Base-by-base conservation (phyloP, 495 filamentous ascomycete species). In the Bryoglossum gracile region DNA sequence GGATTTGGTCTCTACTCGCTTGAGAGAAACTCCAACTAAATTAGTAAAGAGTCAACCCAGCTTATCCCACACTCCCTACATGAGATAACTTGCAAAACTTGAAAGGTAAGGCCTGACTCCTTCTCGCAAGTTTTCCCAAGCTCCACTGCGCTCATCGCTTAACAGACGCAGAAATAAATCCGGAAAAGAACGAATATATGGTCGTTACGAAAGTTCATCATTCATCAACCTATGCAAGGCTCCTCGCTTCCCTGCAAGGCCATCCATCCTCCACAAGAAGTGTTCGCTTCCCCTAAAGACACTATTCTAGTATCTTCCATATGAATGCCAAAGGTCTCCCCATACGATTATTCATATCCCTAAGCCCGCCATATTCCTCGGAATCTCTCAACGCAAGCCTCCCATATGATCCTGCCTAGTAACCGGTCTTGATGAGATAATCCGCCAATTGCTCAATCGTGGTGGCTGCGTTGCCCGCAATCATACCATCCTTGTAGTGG, bases 401-500 rank as follows among this genome's bases (percentile, higher is more conserved):
- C 18, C 36, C 3, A 22, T 16, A 33, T 40, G 21, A 34, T 16
- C 1, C 21, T 28, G 24, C 23, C 64, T 79, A 91, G 69, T 89
- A 91, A 19, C 83, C 82, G 19, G 69, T 64, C 44, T 74, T 70
- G 56, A 82, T 76, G 51, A 91, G 71, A 65, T 91, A 89, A 56
- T 90, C 87, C 33, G 70, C 84, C 51, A 91, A 71, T 46, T 78
- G 65, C 70, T 84, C 83, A 49, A 84, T 77, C 16, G 75, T 75
- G 54, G 67, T 75, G 40, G 77, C 76, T 40, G 84, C 73, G 60
- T 77, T 75, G 50, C 83, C 83, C 21, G 82, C 82, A 58, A 81
- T 72, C 34, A 76, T 67, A 32, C 54, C 64, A 63, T 94, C 89
- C 58, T 73, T 73, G 74, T 95, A 84, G 72, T 95, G 87, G 56